These are phyloP conservation scores for Pleurotus djamor DNA, from an alignment of 768 basidiomycete genomes.

Conservation along the genomic window DNA sequence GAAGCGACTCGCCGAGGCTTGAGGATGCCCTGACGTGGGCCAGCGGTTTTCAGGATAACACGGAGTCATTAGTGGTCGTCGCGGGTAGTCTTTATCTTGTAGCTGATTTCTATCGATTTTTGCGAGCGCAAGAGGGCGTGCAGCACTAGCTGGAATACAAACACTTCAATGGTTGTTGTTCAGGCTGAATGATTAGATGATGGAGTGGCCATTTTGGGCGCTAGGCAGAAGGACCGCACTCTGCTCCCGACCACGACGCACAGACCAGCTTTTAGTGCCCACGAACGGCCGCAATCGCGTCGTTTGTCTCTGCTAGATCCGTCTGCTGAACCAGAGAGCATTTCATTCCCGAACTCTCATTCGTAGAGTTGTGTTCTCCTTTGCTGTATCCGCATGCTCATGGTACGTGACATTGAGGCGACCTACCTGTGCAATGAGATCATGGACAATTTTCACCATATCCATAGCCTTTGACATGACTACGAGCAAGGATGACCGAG, in stretches of 20 bases:
- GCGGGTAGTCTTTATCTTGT: conserved; percentile 95
- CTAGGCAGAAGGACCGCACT: not conserved
- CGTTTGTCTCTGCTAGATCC: no score
- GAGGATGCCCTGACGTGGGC: conserved; percentile 42
- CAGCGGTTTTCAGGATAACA: conserved; percentile 32
- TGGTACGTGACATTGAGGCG: no score
- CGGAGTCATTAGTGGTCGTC: conserved; percentile 58
- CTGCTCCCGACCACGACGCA: not conserved
- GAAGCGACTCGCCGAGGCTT: conserved; percentile 21
- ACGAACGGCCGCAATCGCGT: not conserved
- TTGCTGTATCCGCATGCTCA: no score
- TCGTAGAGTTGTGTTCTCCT: no score
- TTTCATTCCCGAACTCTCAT: no score
- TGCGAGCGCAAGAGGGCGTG: conserved; percentile 10
- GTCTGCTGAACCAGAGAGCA: no score
- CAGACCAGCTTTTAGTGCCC: not conserved
- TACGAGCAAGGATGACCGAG: not conserved
- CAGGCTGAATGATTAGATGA: not conserved
- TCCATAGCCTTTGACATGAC: no score
- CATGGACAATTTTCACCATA: no score
- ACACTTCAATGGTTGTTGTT: not conserved
- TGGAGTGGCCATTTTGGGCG: not conserved
- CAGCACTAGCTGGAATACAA: not conserved
- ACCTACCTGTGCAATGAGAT: no score
- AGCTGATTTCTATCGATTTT: conserved; percentile 83